Evolutionary conservation across 2,329 filamentous ascomycete genomes (phyloP).

Genomic region (Fusarium sp.): DNA sequence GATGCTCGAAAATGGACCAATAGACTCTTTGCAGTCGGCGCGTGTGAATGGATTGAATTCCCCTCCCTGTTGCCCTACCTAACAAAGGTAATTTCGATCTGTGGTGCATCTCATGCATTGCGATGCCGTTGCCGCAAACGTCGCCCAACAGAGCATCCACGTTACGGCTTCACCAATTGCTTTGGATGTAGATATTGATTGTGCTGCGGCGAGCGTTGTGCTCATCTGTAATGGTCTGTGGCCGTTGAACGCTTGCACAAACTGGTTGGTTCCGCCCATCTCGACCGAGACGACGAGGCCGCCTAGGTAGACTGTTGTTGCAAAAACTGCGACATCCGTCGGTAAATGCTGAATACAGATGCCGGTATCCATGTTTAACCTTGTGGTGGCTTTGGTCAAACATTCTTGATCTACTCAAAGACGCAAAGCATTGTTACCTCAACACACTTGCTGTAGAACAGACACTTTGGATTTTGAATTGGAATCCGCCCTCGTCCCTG

Average conservation of each 20-base stretch:
- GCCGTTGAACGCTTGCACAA: slow-evolving; percentile 1
- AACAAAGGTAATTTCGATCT: not conserved
- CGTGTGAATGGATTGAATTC: slow-evolving; percentile 34
- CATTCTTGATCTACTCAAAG: slow-evolving; percentile 12
- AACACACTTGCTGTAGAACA: not conserved
- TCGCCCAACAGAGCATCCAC: slow-evolving; percentile 24
- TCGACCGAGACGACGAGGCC: not conserved
- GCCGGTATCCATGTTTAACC: slow-evolving; percentile 10
- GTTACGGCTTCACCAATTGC: slow-evolving; percentile 6
- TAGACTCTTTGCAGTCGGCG: slow-evolving; percentile 3
- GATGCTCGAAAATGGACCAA: slow-evolving; percentile 18
- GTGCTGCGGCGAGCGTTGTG: not conserved
- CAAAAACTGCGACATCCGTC: slow-evolving; percentile 6
- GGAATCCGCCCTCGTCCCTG: not conserved
- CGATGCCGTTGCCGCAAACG: slow-evolving; percentile 15
- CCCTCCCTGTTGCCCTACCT: slow-evolving; percentile 8
- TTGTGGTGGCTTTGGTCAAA: slow-evolving; percentile 6
- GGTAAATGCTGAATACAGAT: not conserved
- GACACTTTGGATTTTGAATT: not conserved
- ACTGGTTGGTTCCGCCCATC: not conserved
- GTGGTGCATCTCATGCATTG: not conserved
- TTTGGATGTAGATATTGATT: not conserved
- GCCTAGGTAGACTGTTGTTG: not conserved
- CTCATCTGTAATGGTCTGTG: not conserved
- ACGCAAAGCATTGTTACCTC: slow-evolving; percentile 2